Evolutionary conservation across 306 rosid species (phyloP), one percentile per base, ranked within the genome.

Genomic region (Luffa acutangula): DNA sequence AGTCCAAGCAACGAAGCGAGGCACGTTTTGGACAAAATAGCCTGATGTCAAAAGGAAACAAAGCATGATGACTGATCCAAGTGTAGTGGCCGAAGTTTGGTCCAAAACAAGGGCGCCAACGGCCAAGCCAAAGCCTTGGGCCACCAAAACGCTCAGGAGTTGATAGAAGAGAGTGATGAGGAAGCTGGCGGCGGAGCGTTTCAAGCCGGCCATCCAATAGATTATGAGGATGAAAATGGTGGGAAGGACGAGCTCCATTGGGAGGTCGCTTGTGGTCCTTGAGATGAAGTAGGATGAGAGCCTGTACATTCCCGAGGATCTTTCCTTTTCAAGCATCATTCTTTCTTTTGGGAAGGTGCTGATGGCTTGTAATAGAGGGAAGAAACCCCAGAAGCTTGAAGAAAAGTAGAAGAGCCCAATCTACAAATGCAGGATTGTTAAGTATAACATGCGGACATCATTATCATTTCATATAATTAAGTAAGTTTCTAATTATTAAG

Each of bases 91-190:
- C 2, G 89, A 43, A 79, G 82, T 82, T 53, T 75, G 88, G 56
- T 89, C 89, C 88, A 93, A 85, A 0, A 93, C 82, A 3, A 81
- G 2, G 1, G 96, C 96, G 3, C 97, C 97, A 7, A 93, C 63
- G 4, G 96, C 93, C 11, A 93, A 88, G 7, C 94, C 97, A 7
- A 91, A 59, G 14, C 96, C 97, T 84, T 87, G 94, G 7, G 96
- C 12, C 0, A 91, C 96, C 2, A 93, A 7, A 9, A 93, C 94
- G 43, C 79, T 75, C 37, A 85, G 82, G 7, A 93, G 78, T 60
- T 85, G 89, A 65, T 12, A 43, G 2, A 79, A 53, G 34, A 89
- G 65, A 39, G 91, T 81, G 79, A 3, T 64, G 0, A 89, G 25
- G 75, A 89, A 91, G 81, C 56, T 80, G 0, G 21, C 0, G 0